Percentiles rank a stretch among this genome's conserved stretches.
phyloP scores from a whole-genome alignment of 306 rosid genomes.

The Glycine soja region DNA sequence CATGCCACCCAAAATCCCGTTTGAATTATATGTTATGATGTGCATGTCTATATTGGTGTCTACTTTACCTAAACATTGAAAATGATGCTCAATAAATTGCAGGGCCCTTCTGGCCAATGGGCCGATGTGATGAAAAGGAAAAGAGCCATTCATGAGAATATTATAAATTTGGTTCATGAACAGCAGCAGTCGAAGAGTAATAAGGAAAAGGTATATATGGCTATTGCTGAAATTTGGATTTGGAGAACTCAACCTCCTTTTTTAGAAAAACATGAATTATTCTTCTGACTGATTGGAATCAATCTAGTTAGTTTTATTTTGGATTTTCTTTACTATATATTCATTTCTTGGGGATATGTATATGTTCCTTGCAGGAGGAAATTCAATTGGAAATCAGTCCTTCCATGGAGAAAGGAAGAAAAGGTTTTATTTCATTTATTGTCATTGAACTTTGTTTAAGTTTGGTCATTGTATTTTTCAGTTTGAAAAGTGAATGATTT shows the following conservation, averaged over 20 bases:
- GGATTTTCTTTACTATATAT: constrained; percentile 25
- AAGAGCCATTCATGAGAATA: constrained; percentile 84
- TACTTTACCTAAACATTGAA: constrained; percentile 32
- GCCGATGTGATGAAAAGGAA: constrained; percentile 93
- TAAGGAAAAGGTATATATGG: constrained; percentile 61
- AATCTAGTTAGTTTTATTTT: constrained; percentile 19
- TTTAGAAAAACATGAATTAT: not conserved
- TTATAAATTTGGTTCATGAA: constrained; percentile 74
- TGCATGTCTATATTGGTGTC: constrained; percentile 24
- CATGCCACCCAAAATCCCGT: not conserved
- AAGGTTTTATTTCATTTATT: constrained; percentile 57
- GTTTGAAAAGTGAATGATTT: not conserved
- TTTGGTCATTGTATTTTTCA: constrained; percentile 23
- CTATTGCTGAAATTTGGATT: constrained; percentile 35
- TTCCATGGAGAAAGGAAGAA: constrained; percentile 57
- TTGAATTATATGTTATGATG: constrained; percentile 27
- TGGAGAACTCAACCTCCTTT: constrained; percentile 1
- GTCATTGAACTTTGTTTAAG: constrained; percentile 10
- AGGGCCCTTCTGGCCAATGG: constrained; percentile 85
- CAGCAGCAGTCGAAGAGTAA: constrained; percentile 57
- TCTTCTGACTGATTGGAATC: constrained; percentile 16
- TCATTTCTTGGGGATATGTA: constrained; percentile 25
- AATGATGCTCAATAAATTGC: constrained; percentile 44
- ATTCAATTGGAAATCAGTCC: constrained; percentile 51
- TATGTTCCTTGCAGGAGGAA: constrained; percentile 65